Evolutionary conservation across 2,329 filamentous ascomycete species (phyloP), one percentile per base, ranked within the genome.

Genomic region (Talaromyces albobiverticillius): DNA sequence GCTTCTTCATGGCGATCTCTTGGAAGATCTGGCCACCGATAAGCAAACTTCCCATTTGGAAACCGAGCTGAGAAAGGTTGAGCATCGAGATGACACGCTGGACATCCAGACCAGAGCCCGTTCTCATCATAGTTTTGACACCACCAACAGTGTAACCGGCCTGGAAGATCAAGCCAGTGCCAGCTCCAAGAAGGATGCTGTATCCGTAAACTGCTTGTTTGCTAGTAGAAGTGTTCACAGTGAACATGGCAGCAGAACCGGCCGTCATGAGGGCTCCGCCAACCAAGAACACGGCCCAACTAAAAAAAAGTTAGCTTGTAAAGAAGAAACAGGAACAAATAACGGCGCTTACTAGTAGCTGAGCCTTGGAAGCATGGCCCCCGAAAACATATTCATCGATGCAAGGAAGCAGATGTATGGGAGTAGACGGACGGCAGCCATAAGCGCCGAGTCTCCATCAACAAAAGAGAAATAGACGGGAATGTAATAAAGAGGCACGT

Each of bases 391-490:
- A 20, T 55, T 34, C 16, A 66, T 60, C 34, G 14, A 47, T 47
- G 45, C 34, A 47, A 60, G 32, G 16, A 65, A 20, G 36, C 50
- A 46, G 31, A 68, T 58, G 38, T 59, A 64, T 4, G 65, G 66
- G 10, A 68, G 58, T 3, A 71, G 57, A 8, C 62, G 61, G 4
- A 71, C 64, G 8, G 63, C 62, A 14, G 66, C 59, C 16, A 40
- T 57, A 8, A 67, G 40, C 1, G 62, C 66, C 0, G 59, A 64
- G 46, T 77, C 76, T 9, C 74, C 74, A 4, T 67, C 68, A 0
- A 71, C 71, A 60, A 82, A 82, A 53, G 79, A 76, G 62, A 82
- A 82, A 65, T 73, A 80, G 0, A 82, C 66, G 0, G 80, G 80
- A 10, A 79, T 75, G 65, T 79, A 83, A 65, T 82, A 82, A 8